These are phyloP conservation scores for Berkeleyomyces basicola DNA, from an alignment of 2,329 filamentous ascomycete species.

Conservation along the genomic window DNA sequence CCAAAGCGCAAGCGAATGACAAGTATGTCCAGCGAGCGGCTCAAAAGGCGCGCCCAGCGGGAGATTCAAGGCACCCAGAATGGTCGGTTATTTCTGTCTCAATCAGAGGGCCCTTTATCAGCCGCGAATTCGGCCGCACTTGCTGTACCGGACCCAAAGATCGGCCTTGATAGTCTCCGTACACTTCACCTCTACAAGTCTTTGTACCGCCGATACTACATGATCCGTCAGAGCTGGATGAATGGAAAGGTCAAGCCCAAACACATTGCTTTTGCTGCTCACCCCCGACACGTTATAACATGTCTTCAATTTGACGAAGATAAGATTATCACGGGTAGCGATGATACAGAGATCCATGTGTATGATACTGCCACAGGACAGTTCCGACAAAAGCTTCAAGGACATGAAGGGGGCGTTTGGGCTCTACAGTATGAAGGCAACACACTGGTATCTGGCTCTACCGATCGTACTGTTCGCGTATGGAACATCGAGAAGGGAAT, in stretches of 20 bases:
- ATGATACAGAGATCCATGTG: constrained; percentile 94
- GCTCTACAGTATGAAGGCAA: constrained; percentile 93
- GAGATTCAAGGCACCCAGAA: constrained; percentile 18
- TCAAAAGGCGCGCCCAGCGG: constrained; percentile 33
- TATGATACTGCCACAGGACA: constrained; percentile 94
- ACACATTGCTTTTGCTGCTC: constrained; percentile 83
- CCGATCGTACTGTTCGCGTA: constrained; percentile 92
- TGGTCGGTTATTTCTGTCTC: not conserved
- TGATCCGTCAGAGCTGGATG: constrained; percentile 88
- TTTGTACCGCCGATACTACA: constrained; percentile 79
- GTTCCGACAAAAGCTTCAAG: constrained; percentile 65
- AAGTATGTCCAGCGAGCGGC: constrained; percentile 26
- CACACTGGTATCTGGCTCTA: constrained; percentile 86
- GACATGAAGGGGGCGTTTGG: constrained; percentile 96
- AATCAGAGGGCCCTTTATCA: constrained; percentile 68
- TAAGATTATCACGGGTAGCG: constrained; percentile 94
- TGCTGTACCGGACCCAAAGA: constrained; percentile 64
- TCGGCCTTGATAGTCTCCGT: constrained; percentile 62
- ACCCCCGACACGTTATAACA: constrained; percentile 90
- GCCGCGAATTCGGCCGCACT: constrained; percentile 71
- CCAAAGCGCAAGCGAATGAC: constrained; percentile 35
- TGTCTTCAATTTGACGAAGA: constrained; percentile 96
- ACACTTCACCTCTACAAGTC: constrained; percentile 92
- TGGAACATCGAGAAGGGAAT: constrained; percentile 93
- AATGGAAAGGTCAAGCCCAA: constrained; percentile 66